phyloP scores from a whole-genome alignment of 1,284 basidiomycete species.

The Athelia psychrophila region DNA sequence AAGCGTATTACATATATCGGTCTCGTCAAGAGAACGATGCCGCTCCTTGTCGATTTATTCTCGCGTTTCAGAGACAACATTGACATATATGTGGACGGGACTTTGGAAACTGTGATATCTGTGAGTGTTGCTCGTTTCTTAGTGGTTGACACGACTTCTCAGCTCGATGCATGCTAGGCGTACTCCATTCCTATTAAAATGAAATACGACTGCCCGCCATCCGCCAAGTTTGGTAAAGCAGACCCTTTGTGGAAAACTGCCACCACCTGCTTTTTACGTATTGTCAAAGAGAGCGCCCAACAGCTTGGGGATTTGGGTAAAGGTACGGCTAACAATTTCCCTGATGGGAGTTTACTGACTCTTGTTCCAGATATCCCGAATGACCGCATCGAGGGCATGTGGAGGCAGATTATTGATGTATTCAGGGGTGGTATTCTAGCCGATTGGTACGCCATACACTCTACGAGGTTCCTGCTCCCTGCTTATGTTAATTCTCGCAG shows the following conservation, averaged over 20 bases:
- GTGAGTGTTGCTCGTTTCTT: conserved; percentile 40
- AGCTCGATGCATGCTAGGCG: conserved; percentile 46
- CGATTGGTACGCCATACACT: conserved; percentile 61
- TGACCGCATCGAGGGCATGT: conserved; percentile 73
- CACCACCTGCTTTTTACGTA: conserved; percentile 64
- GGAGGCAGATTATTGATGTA: conserved; percentile 83
- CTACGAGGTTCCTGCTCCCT: neutral
- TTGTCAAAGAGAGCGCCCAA: conserved; percentile 62
- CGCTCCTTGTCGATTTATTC: conserved; percentile 73
- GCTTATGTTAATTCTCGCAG: conserved; percentile 31
- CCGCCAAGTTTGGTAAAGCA: conserved; percentile 84
- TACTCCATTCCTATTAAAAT: conserved; percentile 90
- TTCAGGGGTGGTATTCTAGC: conserved; percentile 82
- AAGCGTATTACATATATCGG: conserved; percentile 86
- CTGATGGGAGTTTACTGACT: neutral
- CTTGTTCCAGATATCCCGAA: conserved; percentile 48
- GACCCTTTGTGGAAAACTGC: conserved; percentile 92
- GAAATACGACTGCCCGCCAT: conserved; percentile 90
- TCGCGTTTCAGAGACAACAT: conserved; percentile 56
- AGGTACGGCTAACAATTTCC: conserved; percentile 30
- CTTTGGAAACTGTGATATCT: conserved; percentile 79
- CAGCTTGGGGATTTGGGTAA: conserved; percentile 46
- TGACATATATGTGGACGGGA: conserved; percentile 78
- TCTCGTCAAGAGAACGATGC: conserved; percentile 85
- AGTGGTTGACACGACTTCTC: conserved; percentile 1